Conservation (phyloP, 495 filamentous ascomycete species). For the Penicillium herquei region DNA sequence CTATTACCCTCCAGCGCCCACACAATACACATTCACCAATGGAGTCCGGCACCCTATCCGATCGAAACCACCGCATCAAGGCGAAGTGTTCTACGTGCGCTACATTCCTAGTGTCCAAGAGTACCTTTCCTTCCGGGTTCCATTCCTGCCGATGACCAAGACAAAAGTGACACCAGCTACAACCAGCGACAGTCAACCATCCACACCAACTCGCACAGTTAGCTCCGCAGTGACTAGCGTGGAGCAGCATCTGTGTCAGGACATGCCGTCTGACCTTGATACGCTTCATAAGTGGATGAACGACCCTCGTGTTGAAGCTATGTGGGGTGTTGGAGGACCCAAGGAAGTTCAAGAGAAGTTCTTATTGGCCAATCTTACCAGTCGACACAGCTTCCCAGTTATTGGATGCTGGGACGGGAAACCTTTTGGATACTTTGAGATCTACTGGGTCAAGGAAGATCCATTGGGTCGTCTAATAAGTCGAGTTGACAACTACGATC, state of each 20-base stretch:
- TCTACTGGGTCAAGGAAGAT: constrained; percentile 99
- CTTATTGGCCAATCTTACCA: constrained; percentile 60
- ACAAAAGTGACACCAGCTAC: neutral
- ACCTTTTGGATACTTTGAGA: constrained; percentile 96
- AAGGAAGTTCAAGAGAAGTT: constrained; percentile 64
- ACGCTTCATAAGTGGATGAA: constrained; percentile 89
- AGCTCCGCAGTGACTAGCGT: constrained; percentile 26
- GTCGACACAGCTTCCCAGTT: constrained; percentile 78
- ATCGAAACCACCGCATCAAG: constrained; percentile 84
- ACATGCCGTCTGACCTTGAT: constrained; percentile 60
- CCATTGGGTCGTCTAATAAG: constrained; percentile 64
- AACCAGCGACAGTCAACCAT: constrained; percentile 9
- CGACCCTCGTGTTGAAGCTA: constrained; percentile 73
- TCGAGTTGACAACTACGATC: constrained; percentile 73
- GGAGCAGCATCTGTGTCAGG: constrained; percentile 29
- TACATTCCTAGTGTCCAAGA: constrained; percentile 79
- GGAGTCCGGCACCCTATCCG: constrained; percentile 82
- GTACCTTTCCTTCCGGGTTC: constrained; percentile 85
- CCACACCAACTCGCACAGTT: constrained; percentile 24
- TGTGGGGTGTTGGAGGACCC: constrained; percentile 75
- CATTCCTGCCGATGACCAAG: constrained; percentile 41
- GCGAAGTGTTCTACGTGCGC: constrained; percentile 84
- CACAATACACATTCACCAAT: constrained; percentile 78
- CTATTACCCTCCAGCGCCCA: constrained; percentile 80
- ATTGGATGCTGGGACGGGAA: constrained; percentile 94